These are phyloP conservation scores for Betula pendula DNA, from an alignment of 306 rosid species.

Conservation along the genomic window DNA sequence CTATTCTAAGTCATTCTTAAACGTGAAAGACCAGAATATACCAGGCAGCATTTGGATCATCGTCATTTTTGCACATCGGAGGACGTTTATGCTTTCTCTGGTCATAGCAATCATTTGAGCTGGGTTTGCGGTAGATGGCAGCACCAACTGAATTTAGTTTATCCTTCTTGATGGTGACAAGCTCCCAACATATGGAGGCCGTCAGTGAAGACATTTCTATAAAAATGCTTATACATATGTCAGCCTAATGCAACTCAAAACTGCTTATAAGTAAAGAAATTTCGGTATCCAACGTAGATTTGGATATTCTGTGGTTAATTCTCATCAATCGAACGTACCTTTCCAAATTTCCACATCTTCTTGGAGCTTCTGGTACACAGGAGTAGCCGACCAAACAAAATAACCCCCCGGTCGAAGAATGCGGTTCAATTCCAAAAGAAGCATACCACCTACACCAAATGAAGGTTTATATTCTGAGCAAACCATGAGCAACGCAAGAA, in stretches of 20 bases:
- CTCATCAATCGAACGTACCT: slow-evolving; percentile 29
- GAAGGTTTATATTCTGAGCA: slow-evolving; percentile 16
- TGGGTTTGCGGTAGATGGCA: slow-evolving; percentile 81
- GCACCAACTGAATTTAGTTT: slow-evolving; percentile 59
- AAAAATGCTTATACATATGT: slow-evolving; percentile 11
- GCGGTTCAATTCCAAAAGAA: slow-evolving; percentile 85
- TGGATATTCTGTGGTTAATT: too few species aligned
- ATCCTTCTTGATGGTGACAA: slow-evolving; percentile 74
- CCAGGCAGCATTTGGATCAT: slow-evolving; percentile 96
- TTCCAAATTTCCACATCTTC: slow-evolving; percentile 89
- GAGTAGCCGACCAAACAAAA: slow-evolving; percentile 92
- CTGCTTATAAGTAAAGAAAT: slow-evolving; percentile 8
- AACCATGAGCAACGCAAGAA: background rate
- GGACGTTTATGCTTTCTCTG: slow-evolving; percentile 66
- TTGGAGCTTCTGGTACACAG: slow-evolving; percentile 76
- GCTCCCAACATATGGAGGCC: slow-evolving; percentile 86
- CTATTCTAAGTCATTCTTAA: background rate
- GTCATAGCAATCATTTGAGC: slow-evolving; percentile 69
- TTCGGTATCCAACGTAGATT: background rate
- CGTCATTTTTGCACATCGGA: slow-evolving; percentile 72
- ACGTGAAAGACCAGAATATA: slow-evolving; percentile 20
- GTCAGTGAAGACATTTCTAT: slow-evolving; percentile 76
- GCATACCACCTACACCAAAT: slow-evolving; percentile 56
- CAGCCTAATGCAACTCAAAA: slow-evolving; percentile 8
- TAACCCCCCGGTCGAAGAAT: slow-evolving; percentile 79